These are phyloP conservation scores for Ophiognomonia clavigignenti-juglandacearum DNA, from an alignment of 2,329 filamentous ascomycete genomes.

Conservation along the genomic window DNA sequence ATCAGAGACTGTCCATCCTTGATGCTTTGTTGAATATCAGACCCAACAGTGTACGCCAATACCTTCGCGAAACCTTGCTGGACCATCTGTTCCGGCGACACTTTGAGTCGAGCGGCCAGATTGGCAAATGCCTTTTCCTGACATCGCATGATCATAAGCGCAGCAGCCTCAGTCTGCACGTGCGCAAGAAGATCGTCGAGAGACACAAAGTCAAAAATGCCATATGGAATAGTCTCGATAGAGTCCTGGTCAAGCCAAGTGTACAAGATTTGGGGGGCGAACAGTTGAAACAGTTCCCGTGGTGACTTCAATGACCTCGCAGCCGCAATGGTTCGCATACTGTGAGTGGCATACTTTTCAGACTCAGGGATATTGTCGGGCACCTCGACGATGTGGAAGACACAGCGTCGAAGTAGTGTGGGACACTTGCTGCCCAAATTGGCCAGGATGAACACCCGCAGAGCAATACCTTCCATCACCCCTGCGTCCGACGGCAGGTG, in stretches of 20 bases:
- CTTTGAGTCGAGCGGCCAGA: conserved; percentile 54
- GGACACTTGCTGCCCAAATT: conserved; percentile 79
- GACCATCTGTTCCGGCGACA: conserved; percentile 54
- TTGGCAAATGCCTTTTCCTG: conserved; percentile 59
- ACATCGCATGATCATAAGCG: conserved; percentile 76
- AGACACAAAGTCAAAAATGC: conserved; percentile 74
- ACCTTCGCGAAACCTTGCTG: conserved; percentile 68
- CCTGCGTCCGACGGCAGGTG: conserved; percentile 70
- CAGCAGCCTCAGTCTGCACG: conserved; percentile 71
- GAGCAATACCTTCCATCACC: conserved; percentile 76
- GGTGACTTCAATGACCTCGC: conserved; percentile 61
- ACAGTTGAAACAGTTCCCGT: conserved; percentile 72
- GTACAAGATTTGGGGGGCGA: conserved; percentile 83
- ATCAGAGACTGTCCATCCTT: conserved; percentile 65
- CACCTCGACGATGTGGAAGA: conserved; percentile 92
- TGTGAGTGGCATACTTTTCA: conserved; percentile 65
- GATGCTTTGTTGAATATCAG: conserved; percentile 59
- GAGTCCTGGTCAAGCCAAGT: conserved; percentile 74
- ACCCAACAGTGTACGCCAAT: conserved; percentile 78
- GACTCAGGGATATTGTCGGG: conserved; percentile 67
- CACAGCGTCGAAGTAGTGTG: conserved; percentile 77
- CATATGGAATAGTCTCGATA: conserved; percentile 71
- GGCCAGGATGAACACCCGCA: conserved; percentile 72
- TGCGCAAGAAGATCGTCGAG: conserved; percentile 65
- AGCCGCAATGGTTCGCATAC: conserved; percentile 61